These are phyloP conservation scores for Barnettozyma salicaria DNA, from an alignment of 805 yeast species.

Conservation along the genomic window DNA sequence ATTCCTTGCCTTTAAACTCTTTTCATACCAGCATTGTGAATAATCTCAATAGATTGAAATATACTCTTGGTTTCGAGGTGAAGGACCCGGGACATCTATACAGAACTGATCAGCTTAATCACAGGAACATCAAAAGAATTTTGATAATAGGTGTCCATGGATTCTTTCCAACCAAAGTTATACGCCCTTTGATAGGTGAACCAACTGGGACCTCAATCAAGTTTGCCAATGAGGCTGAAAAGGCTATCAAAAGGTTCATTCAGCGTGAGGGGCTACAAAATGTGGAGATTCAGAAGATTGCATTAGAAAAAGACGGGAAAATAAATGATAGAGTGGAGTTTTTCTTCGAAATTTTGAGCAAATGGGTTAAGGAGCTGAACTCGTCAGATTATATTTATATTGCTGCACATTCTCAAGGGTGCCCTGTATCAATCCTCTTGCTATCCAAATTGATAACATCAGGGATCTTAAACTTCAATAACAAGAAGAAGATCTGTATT, in stretches of 20 bases:
- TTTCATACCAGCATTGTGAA: conserved; percentile 15
- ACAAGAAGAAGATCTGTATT: conserved; percentile 47
- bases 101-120: conserved; percentile 14
- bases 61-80: conserved; percentile 24
- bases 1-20: conserved; percentile 21
- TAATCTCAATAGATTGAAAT: conserved; percentile 21
- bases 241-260: conserved; percentile 66
- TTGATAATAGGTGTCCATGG: conserved; percentile 94
- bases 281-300: conserved; percentile 73
- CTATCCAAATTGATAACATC: conserved; percentile 66
- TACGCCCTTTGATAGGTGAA: conserved; percentile 84
- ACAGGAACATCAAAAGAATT: conserved; percentile 44
- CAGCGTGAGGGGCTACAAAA: conserved; percentile 32
- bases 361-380: conserved; percentile 48
- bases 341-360: conserved; percentile 63
- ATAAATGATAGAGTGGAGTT: conserved; percentile 80
- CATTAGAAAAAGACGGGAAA: conserved; percentile 90
- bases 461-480: conserved; percentile 36
- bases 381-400: conserved; percentile 84
- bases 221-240: conserved; percentile 88
- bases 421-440: conserved; percentile 81
- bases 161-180: conserved; percentile 82
- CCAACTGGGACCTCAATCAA: conserved; percentile 94
- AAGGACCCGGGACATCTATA: conserved; percentile 25
- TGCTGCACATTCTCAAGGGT: conserved; percentile 95